A percentile compares a stretch with the other conserved stretches of the same genome.
Evolutionary conservation across 371 early-diverging fungal species (phyloP).

Genomic region (Mucor mucedo): DNA sequence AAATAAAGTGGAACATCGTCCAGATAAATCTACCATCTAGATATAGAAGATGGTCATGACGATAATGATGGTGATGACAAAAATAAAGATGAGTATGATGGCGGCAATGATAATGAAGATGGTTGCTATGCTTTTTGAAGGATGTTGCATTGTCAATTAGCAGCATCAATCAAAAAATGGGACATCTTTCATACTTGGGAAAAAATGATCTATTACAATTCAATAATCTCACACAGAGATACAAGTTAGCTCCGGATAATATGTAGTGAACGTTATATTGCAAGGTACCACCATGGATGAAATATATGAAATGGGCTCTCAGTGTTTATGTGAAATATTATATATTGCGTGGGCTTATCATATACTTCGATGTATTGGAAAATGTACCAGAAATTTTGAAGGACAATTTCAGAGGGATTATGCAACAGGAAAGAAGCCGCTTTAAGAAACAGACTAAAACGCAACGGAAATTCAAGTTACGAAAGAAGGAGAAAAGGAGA

Average conservation of each 20-base stretch:
- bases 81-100: slow-evolving; percentile 18
- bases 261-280: slow-evolving; percentile 7
- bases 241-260: background rate
- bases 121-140: background rate
- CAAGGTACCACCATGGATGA: background rate
- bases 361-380: background rate
- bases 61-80: too few species aligned
- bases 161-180: slow-evolving; percentile 25
- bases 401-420: slow-evolving; percentile 6
- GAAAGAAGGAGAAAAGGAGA: background rate
- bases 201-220: slow-evolving; percentile 4
- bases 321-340: slow-evolving; percentile 1
- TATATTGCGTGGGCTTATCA: background rate
- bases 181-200: slow-evolving; percentile 19
- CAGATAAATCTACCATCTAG: slow-evolving; percentile 19
- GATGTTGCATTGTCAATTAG: slow-evolving; percentile 24
- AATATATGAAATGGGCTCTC: slow-evolving; percentile 4
- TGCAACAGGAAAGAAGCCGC: slow-evolving; percentile 6
- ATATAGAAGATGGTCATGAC: slow-evolving; percentile 16
- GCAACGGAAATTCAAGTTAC: slow-evolving; percentile 3
- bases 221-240: background rate
- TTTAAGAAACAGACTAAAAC: slow-evolving; percentile 9
- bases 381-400: slow-evolving; percentile 14
- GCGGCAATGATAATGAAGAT: too few species aligned
- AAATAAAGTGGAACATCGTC: slow-evolving; percentile 12